Base-by-base conservation (phyloP, 2,329 filamentous ascomycete genomes). In the Fusarium albidum region DNA sequence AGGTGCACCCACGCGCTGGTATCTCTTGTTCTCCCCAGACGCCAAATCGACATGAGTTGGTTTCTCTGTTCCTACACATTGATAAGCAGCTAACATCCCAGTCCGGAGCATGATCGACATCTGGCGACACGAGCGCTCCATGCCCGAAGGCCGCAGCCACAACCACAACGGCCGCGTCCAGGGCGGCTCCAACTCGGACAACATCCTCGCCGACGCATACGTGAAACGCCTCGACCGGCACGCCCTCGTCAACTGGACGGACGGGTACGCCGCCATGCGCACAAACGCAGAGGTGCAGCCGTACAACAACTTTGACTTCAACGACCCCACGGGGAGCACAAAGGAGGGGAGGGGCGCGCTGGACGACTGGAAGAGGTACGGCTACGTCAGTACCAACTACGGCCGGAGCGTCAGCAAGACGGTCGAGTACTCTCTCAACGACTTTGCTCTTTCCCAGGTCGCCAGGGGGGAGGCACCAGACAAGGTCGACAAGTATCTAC, bases 171-270 rank as follows among this genome's bases (percentile, higher is more conserved):
- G 84, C 10, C 76, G 80, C 9, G 77, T 80, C 0, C 82, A 86
- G 65, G 83, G 82, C 3, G 84, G 83, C 5, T 83, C 79, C 14
- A 84, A 86, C 52, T 80, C 82, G 1, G 83, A 86, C 63, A 85
- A 85, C 31, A 76, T 86, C 1, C 76, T 87, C 13, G 83, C 83
- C 6, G 84, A 87, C 59, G 83, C 83, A 0, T 86, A 82, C 47
- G 76, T 84, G 3, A 86, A 86, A 66, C 54, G 57, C 5, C 55
- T 63, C 13, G 45, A 48, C 14, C 35, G n/a, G 7, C 47, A 54
- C 3, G 81, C 4, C 68, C 83, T 5, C 65, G 75, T 87, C 15
- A 76, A 86, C 56, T 87, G 84, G 84, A 69, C 71, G 1, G 77
- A 79, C 33, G 81, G 75, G 2, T 83, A 82, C 54, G 69, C 70